Conservation (phyloP, 495 filamentous ascomycete genomes). For the Annulohypoxylon stygium region DNA sequence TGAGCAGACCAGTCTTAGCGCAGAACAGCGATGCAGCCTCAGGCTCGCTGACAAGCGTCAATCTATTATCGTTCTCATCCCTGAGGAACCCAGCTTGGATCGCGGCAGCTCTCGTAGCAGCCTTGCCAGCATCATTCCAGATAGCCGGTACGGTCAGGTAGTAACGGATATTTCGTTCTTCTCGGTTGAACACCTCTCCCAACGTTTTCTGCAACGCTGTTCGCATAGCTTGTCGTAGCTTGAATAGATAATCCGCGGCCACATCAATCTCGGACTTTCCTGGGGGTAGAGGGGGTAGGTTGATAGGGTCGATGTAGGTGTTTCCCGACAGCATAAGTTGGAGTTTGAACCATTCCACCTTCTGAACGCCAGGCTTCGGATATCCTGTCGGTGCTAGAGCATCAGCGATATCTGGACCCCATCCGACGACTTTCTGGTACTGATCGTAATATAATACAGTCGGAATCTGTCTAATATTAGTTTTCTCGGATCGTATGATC, state of each 20-base stretch:
- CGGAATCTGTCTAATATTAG: slow-evolving; percentile 68
- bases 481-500: not conserved
- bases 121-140: slow-evolving; percentile 83
- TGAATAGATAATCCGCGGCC: slow-evolving; percentile 81
- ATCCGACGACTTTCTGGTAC: slow-evolving; percentile 81
- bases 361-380: slow-evolving; percentile 80
- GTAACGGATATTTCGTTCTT: slow-evolving; percentile 80
- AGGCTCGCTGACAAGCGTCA: slow-evolving; percentile 78
- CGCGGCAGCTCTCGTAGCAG: slow-evolving; percentile 76
- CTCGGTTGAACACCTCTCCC: slow-evolving; percentile 80
- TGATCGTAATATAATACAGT: slow-evolving; percentile 82
- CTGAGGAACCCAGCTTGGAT: slow-evolving; percentile 81
- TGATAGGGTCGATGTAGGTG: slow-evolving; percentile 84
- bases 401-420: slow-evolving; percentile 82
- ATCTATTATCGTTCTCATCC: slow-evolving; percentile 80
- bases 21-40: slow-evolving; percentile 81
- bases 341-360: slow-evolving; percentile 85
- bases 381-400: slow-evolving; percentile 80
- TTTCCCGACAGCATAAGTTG: slow-evolving; percentile 83
- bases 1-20: slow-evolving; percentile 78
- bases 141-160: slow-evolving; percentile 81
- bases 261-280: slow-evolving; percentile 84
- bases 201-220: slow-evolving; percentile 81
- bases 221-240: slow-evolving; percentile 79
- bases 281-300: slow-evolving; percentile 78